Base-by-base conservation (phyloP, 805 yeast genomes). In the Kuraishia floccosa region DNA sequence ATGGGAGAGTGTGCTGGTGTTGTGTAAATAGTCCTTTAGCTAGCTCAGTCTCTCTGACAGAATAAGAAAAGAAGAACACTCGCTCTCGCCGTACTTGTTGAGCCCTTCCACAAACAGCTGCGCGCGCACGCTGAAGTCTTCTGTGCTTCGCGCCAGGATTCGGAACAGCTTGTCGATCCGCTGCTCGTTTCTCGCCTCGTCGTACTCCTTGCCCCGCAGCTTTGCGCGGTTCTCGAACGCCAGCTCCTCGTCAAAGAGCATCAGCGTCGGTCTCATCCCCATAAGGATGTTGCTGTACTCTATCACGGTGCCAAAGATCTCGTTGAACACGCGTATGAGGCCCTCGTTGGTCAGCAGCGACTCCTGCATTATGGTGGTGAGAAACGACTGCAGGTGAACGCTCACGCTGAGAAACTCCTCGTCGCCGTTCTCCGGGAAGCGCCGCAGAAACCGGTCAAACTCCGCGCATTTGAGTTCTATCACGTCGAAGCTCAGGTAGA, bases 301-400 rank as follows among this genome's bases (percentile, higher is more conserved):
- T 12, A 67, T 50, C 19, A 72, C 56, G 29, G 70, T 53, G 25
- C 64, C 61, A 35, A 73, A 53, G 34, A 75, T 42, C 30, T 51
- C 53, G 38, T 65, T 61, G 27, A 71, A 42, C 11, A 63, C 52
- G 28, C 62, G 59, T 27, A 78, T 56, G 31, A 78, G 50, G 28
- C 60, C 62, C 13, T 69, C 63, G 34, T 73, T 71, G 2, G 87
- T 76, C 32, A 82, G 58, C 47, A 82, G 62, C 8, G 85, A 72
- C 39, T 77, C 81, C 38, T 72, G 66, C 39, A 84, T 50, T 14
- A 76, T 62, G 2, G 76, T 68, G 46, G 76, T 80, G 37, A 83
- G 55, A 42, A 68, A 76, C 6, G 65, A 58, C 27, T 75, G 71
- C 33, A 80, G 61, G 19, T 53, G 52, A 14, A 7, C 13, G 5